Base-by-base conservation (phyloP, 352 stramenopile genomes). In the Pythium dissimile region DNA sequence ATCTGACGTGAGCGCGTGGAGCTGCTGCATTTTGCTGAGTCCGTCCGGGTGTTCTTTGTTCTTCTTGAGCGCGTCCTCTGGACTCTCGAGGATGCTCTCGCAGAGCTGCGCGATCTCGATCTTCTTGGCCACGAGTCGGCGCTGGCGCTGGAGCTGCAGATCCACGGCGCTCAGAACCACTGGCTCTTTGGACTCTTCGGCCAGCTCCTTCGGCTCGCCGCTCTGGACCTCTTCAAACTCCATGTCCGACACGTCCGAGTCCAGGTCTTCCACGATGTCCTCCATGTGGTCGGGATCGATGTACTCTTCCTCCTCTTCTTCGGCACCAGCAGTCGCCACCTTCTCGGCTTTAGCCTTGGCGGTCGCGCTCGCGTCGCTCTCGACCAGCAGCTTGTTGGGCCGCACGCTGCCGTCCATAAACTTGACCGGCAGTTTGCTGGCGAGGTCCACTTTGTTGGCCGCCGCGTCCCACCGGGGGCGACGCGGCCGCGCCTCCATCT, bases 61-160 rank as follows among this genome's bases (percentile, higher is more conserved):
- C 59, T 90, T 94, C 60, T 90, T 89, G 32, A 97, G 78, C 42
- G 84, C 86, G 13, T 92, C 86, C 43, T 96, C 86, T 0, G 89
- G 89, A 48, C 62, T 85, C 50, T 94, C 85, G 28, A 96, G 62
- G 49, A 97, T 96, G 41, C 71, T 87, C 58, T 97, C 89, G 58
- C 89, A 96, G 7, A 97, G 54, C 52, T 92, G 74, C 31, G 86
- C 89, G 45, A 97, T 94, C 65, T 96, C 71, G 32, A 91, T 72
- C 54, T 97, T 96, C 67, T 96, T 96, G 15, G 77, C 71, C 13
- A 68, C 64, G 32, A 96, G 66, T 7, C 85, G 87, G 44, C 75
- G 56, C 46, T 78, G 72, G 27, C 80, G 88, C 60, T 93, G 86
- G 24, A 71, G 64, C 47, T 76, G 71, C 44, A 93, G 54, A 54